Evolutionary conservation across 805 yeast genomes (phyloP).

Genomic region (Barnettozyma sucrosica): DNA sequence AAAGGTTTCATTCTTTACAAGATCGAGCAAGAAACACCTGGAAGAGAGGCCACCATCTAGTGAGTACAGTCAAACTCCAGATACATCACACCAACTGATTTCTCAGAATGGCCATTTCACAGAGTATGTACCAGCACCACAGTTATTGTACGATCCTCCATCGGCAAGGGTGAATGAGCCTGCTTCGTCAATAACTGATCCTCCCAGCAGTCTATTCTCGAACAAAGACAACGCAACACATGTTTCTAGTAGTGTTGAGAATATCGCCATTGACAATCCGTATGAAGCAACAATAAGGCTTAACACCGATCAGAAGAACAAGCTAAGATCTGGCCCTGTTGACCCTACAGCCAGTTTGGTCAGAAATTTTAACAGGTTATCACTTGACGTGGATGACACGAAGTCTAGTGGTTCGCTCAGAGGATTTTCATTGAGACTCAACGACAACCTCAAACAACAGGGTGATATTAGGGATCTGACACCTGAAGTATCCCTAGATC

Average conservation of each 20-base stretch:
- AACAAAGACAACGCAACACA: not conserved
- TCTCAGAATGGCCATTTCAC: not conserved
- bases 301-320: not conserved
- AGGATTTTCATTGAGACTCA: conserved; percentile 5
- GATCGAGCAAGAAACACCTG: not conserved
- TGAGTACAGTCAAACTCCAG: conserved; percentile 23
- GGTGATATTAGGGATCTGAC: not conserved
- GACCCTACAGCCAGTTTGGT: conserved; percentile 3
- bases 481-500: conserved; percentile 19
- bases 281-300: not conserved
- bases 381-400: not conserved
- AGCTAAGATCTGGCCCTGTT: too few relatives aligned
- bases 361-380: not conserved
- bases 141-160: not conserved
- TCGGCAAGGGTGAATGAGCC: not conserved
- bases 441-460: not conserved
- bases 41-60: conserved; percentile 17
- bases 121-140: not conserved
- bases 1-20: conserved; percentile 1
- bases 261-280: not conserved
- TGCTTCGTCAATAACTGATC: conserved; percentile 1
- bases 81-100: conserved; percentile 8
- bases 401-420: not conserved
- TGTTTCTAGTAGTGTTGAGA: not conserved
- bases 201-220: conserved; percentile 5